These are phyloP conservation scores for Neoarthrinium moseri DNA, from an alignment of 2,329 filamentous ascomycete genomes.

Conservation along the genomic window DNA sequence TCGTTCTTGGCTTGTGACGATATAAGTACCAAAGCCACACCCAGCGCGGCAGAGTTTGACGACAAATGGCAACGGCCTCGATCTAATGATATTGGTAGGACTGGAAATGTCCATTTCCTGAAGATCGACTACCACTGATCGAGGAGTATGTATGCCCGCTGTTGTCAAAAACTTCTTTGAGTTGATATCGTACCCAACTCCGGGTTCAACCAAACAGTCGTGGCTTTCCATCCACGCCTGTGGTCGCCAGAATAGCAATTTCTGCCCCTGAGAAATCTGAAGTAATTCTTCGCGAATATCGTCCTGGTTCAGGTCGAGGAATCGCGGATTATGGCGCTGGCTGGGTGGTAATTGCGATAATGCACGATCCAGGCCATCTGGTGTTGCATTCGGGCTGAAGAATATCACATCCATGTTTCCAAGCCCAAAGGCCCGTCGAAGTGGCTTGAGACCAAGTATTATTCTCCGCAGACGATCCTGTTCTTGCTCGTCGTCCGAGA, in stretches of 20 bases:
- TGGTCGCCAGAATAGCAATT: constrained; percentile 21
- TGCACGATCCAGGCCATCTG: constrained; percentile 14
- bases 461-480: constrained; percentile 15
- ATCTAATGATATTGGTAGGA: constrained; percentile 6
- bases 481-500: constrained; percentile 13
- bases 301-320: constrained; percentile 14
- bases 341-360: constrained; percentile 17
- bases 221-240: constrained; percentile 21
- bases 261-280: constrained; percentile 10
- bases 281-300: constrained; percentile 10
- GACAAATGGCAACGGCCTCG: constrained; percentile 17
- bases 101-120: constrained; percentile 9
- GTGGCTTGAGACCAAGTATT: constrained; percentile 21
- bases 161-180: constrained; percentile 20
- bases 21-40: constrained; percentile 21
- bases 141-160: constrained; percentile 18
- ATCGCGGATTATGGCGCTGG: constrained; percentile 16
- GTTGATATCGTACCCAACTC: constrained; percentile 20
- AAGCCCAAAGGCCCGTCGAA: constrained; percentile 19
- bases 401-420: constrained; percentile 20
- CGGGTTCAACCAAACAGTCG: constrained; percentile 18
- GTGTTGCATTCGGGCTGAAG: constrained; percentile 17
- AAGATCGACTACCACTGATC: constrained; percentile 12
- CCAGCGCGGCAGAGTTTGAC: constrained; percentile 21
- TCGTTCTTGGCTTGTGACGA: constrained; percentile 15